These are phyloP conservation scores for Phytophthora gonapodyides DNA, from an alignment of 352 stramenopile species.

Conservation along the genomic window DNA sequence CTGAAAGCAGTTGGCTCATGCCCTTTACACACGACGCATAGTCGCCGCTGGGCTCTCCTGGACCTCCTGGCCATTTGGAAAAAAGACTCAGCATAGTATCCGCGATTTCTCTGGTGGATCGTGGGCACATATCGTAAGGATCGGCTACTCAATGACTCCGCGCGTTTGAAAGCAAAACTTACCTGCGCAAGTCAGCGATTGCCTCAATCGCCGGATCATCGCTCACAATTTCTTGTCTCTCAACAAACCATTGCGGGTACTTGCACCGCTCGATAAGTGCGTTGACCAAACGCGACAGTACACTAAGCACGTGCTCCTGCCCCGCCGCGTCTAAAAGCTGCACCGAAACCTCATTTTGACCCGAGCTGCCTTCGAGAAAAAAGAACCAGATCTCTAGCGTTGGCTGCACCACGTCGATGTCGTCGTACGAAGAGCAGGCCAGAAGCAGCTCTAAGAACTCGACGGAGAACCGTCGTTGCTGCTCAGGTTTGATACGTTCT, in stretches of 20 bases:
- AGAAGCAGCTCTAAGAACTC: conserved; percentile 69
- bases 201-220: conserved; percentile 68
- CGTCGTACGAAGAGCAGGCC: conserved; percentile 57
- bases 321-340: conserved; percentile 41
- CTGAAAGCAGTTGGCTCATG: conserved; percentile 54
- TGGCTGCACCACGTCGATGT: conserved; percentile 61
- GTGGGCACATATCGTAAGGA: conserved; percentile 10
- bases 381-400: conserved; percentile 91
- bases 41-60: conserved; percentile 38
- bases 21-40: conserved; percentile 65
- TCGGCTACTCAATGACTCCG: background rate
- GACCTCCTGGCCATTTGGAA: conserved; percentile 69
- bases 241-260: conserved; percentile 65
- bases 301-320: conserved; percentile 42
- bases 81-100: conserved; percentile 86
- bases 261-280: conserved; percentile 67
- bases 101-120: conserved; percentile 63
- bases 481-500: background rate
- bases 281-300: conserved; percentile 72
- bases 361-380: conserved; percentile 67
- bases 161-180: background rate
- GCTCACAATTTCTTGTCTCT: conserved; percentile 49
- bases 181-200: conserved; percentile 61
- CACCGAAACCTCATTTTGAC: conserved; percentile 47
- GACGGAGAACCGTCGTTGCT: conserved; percentile 26